Conservation (phyloP, 306 rosid species). For the Lotus japonicus region DNA sequence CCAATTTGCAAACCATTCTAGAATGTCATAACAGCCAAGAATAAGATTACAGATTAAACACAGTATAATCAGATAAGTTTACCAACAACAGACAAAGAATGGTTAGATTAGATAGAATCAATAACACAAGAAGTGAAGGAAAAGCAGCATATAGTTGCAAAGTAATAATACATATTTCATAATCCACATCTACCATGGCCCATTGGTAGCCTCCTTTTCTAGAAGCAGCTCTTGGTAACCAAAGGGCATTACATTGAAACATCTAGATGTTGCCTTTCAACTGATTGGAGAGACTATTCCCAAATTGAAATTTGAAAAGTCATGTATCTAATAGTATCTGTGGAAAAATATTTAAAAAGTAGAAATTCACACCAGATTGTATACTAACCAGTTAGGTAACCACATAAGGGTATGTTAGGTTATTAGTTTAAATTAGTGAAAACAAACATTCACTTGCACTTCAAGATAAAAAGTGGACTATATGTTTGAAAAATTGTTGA, state of each 20-base stretch:
- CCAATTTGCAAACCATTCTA: conserved; percentile 24
- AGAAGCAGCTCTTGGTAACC: not conserved
- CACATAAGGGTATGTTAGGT: no score
- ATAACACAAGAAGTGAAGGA: conserved; percentile 1
- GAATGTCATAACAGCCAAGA: conserved; percentile 10
- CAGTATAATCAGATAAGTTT: not conserved
- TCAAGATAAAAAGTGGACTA: no score
- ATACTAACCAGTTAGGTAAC: not conserved
- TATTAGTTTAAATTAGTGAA: no score
- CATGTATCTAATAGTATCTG: not conserved
- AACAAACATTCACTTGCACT: no score
- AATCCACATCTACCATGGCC: not conserved
- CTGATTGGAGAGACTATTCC: conserved; percentile 8
- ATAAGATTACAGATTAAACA: not conserved
- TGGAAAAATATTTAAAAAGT: not conserved
- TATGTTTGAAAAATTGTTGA: no score
- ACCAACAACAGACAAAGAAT: not conserved
- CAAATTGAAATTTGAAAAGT: not conserved
- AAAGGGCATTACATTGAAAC: not conserved
- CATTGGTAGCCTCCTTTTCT: not conserved
- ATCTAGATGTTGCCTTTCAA: not conserved
- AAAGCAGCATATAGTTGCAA: not conserved
- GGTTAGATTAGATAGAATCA: conserved; percentile 14
- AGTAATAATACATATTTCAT: not conserved
- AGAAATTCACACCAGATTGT: conserved; percentile 8